Evolutionary conservation across 2,329 filamentous ascomycete genomes (phyloP).

Genomic region (Coniochaeta sp.): DNA sequence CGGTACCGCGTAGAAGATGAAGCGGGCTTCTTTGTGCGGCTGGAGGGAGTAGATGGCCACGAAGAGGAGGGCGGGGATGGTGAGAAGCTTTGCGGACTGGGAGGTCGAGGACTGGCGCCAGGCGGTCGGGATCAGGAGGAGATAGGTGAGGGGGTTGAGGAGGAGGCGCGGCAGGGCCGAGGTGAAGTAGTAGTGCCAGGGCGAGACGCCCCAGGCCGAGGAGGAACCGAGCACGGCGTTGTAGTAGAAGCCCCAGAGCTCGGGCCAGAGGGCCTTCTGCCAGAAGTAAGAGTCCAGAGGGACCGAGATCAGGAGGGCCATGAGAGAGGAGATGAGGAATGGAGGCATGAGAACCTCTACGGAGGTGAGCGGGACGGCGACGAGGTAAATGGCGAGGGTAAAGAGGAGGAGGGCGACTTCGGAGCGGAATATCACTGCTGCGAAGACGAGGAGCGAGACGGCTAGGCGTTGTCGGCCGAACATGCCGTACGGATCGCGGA

Average conservation of each 20-base stretch:
- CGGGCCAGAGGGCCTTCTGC: conserved; percentile 82
- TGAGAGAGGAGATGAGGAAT: conserved; percentile 55
- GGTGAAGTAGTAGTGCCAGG: conserved; percentile 80
- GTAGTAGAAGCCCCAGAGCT: conserved; percentile 82
- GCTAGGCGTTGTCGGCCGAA: conserved; percentile 51
- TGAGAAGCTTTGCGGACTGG: conserved; percentile 36
- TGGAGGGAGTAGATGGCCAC: conserved; percentile 76
- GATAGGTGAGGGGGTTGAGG: conserved; percentile 64
- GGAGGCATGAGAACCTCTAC: conserved; percentile 55
- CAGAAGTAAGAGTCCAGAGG: conserved; percentile 89
- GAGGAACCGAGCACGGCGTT: conserved; percentile 82
- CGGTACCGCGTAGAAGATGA: conserved; percentile 84
- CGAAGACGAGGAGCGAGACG: conserved; percentile 68
- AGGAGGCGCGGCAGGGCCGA: conserved; percentile 77
- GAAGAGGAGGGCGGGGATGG: conserved; percentile 65
- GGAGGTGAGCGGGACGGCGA: conserved; percentile 46
- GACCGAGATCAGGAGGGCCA: conserved; percentile 64
- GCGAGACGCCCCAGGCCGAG: conserved; percentile 79
- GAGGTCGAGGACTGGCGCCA: conserved; percentile 39
- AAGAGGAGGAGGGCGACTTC: conserved; percentile 78
- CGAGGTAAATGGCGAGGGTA: conserved; percentile 57
- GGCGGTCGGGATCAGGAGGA: conserved; percentile 47
- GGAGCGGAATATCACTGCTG: conserved; percentile 80
- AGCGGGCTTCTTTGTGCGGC: conserved; percentile 93
- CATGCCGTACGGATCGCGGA: conserved; percentile 15